Evolutionary conservation across 106 monocot species (phyloP), one percentile per base, ranked within the genome.

Genomic region (Dioscorea zingiberensis): DNA sequence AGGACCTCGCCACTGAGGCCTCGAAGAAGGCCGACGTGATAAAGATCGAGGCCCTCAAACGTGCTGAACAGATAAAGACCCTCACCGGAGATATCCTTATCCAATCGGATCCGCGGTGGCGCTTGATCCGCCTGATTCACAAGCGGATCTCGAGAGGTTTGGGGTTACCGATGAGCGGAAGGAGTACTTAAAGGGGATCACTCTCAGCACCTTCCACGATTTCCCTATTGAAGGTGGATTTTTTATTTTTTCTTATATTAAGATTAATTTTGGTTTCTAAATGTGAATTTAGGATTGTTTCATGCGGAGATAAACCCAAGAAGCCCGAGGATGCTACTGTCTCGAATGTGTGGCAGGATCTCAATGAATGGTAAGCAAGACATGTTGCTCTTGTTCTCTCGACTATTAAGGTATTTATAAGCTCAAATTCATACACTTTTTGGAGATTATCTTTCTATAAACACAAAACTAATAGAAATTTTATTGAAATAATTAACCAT

Each of bases 321-420:
- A 77, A 75, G 1, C 64, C 84, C 0, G 88, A 98, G 29, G 81
- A 78, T n/a, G 75, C 81, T 0, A 76, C 83, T 5, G 77, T 84
- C 29, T 89, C 89, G 17, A 98, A 93, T 71, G 81, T 98, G 25
- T 67, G 97, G 48, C 88, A 89, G 67, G 93, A 93, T 83, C 92
- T 98, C 32, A 98, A 77, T 59, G 82, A 89, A 74, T 93, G 98
- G 98, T 89, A 98, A 87, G 82, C 98, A 56, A 84, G 48, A 25
- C 93, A 98, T 80, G 98, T 88, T 19, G 91, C 84, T 12, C 83
- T 98, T 66, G 80, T 98, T 78, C 98, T 98, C 49, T 89, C 98
- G 0, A 28, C 80, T 48, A 85, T 87, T 56, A 89, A 98, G 89
- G 97, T 97, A 76, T 14, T 69, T 48, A 22, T 7, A 24, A 54